Percentiles rank a stretch among this genome's conserved stretches.
Conservation (phyloP, 179 eudicot genomes). For the Vitellaria paradoxa region DNA sequence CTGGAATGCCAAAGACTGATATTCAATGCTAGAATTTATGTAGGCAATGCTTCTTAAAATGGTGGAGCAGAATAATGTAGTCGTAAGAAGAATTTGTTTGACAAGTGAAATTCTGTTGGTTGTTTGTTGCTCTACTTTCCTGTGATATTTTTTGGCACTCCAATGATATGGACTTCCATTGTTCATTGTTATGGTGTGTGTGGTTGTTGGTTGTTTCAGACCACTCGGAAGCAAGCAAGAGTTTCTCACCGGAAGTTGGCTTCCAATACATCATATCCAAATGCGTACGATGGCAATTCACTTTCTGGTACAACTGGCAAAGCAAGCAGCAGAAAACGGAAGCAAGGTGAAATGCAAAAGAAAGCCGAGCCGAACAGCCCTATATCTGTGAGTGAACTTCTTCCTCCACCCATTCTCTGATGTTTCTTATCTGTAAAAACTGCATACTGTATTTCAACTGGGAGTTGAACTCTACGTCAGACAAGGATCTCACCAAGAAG, state of each 20-base stretch:
- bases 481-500: slow-evolving; percentile 3
- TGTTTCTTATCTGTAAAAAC: neutral
- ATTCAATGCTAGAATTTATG: too few species aligned
- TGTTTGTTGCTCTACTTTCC: neutral
- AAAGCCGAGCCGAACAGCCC: neutral
- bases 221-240: neutral
- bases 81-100: neutral
- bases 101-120: neutral
- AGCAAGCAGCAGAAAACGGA: neutral
- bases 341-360: neutral
- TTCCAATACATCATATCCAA: neutral
- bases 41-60: neutral
- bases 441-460: neutral
- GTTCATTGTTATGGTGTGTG: neutral
- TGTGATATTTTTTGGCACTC: neutral
- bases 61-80: neutral
- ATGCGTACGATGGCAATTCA: neutral
- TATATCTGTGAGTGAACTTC: neutral
- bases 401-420: neutral
- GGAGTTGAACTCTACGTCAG: neutral
- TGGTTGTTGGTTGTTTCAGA: neutral
- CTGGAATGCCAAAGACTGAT: neutral
- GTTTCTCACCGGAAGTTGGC: neutral
- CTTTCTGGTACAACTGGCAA: neutral
- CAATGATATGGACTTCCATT: neutral